phyloP scores from a whole-genome alignment of 768 basidiomycete genomes.

The Mycena filopes region DNA sequence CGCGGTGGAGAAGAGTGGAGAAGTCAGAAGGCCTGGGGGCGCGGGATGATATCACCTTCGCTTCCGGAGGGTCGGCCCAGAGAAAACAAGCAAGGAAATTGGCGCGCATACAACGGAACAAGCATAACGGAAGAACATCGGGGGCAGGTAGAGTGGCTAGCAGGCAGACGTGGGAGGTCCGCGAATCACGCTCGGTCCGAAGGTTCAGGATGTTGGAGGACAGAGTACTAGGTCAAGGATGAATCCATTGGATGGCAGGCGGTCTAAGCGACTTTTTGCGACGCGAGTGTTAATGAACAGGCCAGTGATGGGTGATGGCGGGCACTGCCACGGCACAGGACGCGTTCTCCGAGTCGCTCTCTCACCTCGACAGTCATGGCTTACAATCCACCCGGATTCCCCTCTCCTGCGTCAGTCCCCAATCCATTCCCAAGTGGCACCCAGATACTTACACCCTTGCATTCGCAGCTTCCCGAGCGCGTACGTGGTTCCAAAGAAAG shows the following conservation, averaged over 20 bases:
- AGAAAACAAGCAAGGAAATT: neutral
- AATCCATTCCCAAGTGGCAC: neutral
- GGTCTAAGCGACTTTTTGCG: neutral
- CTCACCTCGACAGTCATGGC: conserved; percentile 9
- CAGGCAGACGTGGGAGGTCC: no score
- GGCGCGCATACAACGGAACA: neutral
- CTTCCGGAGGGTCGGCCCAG: neutral
- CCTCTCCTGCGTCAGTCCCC: neutral
- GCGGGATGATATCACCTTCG: neutral
- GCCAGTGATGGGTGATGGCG: neutral
- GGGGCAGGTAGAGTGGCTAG: neutral
- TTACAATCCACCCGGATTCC: conserved; percentile 19
- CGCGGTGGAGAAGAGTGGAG: neutral
- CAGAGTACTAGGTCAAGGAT: neutral
- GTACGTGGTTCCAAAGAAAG: neutral
- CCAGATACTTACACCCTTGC: neutral
- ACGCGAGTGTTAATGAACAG: no score
- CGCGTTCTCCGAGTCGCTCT: neutral
- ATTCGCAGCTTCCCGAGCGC: conserved; percentile 25
- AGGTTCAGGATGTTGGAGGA: neutral
- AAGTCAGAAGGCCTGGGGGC: no score
- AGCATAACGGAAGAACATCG: neutral
- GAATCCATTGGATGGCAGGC: neutral
- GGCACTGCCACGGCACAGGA: neutral
- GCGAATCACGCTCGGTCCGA: neutral